Conservation (phyloP, 805 yeast genomes). For the Candida quercuum region DNA sequence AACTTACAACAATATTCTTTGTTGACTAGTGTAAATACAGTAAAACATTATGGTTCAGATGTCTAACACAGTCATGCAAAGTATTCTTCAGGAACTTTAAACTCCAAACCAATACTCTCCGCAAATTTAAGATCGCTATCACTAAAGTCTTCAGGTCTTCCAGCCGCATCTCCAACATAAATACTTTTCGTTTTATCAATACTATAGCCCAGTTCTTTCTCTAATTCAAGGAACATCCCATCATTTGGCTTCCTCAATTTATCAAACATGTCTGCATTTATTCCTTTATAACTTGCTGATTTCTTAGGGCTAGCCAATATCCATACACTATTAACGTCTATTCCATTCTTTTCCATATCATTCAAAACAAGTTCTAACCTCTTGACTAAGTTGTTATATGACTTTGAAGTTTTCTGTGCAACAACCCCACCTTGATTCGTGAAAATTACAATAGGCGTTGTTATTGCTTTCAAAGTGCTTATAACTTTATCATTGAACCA, state of each 20-base stretch:
- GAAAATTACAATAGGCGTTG: slow-evolving; percentile 54
- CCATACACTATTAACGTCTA: slow-evolving; percentile 26
- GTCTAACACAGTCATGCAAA: slow-evolving; percentile 25
- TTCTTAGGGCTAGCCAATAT: slow-evolving; percentile 63
- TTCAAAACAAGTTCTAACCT: slow-evolving; percentile 36
- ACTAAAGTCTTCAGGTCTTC: slow-evolving; percentile 71
- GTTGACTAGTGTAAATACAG: no score
- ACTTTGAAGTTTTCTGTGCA: slow-evolving; percentile 31
- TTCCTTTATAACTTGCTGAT: slow-evolving; percentile 29
- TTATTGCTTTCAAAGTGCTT: slow-evolving; percentile 4
- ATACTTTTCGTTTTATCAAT: slow-evolving; percentile 39
- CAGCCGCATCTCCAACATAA: slow-evolving; percentile 97
- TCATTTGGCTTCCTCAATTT: slow-evolving; percentile 63
- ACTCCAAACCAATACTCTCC: slow-evolving; percentile 41
- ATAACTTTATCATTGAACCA: slow-evolving; percentile 41
- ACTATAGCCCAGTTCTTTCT: slow-evolving; percentile 29
- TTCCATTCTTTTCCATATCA: slow-evolving; percentile 24
- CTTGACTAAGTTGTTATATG: slow-evolving; percentile 32
- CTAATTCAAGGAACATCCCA: slow-evolving; percentile 71
- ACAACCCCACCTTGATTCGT: slow-evolving; percentile 81
- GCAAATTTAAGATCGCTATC: slow-evolving; percentile 78
- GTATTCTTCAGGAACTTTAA: slow-evolving; percentile 68
- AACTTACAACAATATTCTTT: slow-evolving; percentile 7
- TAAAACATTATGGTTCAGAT: background rate
- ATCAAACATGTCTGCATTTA: slow-evolving; percentile 12